A percentile compares a stretch with the other conserved stretches of the same genome.
These are phyloP conservation scores for Zygnema cylindricum DNA, from an alignment of 139 green algal species.

Conservation along the genomic window DNA sequence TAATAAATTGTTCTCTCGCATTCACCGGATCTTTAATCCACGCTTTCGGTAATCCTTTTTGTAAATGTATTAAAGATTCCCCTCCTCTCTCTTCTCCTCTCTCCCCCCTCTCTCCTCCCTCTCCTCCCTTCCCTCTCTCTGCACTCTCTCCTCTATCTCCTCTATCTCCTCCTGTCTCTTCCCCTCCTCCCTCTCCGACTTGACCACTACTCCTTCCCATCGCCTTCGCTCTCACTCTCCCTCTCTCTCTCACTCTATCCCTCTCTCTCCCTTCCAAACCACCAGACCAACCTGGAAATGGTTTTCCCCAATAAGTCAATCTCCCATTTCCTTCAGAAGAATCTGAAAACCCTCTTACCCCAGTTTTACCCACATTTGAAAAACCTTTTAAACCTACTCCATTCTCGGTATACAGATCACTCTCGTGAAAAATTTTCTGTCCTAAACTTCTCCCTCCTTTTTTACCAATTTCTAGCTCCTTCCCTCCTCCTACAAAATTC, in stretches of 20 bases:
- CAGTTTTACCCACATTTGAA: neutral
- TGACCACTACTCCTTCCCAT: no score
- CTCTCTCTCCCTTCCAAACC: neutral
- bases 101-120: neutral
- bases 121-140: neutral
- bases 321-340: neutral
- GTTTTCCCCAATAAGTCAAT: neutral
- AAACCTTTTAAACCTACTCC: no score
- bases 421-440: neutral
- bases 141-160: neutral
- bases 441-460: neutral
- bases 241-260: neutral
- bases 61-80: neutral
- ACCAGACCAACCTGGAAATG: neutral
- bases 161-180: neutral
- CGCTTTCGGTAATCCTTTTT: neutral
- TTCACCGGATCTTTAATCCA: slow-evolving; percentile 16
- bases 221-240: neutral
- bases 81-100: neutral
- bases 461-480: neutral
- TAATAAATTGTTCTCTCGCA: slow-evolving; percentile 42
- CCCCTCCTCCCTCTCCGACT: neutral
- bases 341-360: neutral
- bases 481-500: neutral
- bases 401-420: no score